Evolutionary conservation across 768 basidiomycete genomes (phyloP).

Genomic region (Gymnopilus dilepis): DNA sequence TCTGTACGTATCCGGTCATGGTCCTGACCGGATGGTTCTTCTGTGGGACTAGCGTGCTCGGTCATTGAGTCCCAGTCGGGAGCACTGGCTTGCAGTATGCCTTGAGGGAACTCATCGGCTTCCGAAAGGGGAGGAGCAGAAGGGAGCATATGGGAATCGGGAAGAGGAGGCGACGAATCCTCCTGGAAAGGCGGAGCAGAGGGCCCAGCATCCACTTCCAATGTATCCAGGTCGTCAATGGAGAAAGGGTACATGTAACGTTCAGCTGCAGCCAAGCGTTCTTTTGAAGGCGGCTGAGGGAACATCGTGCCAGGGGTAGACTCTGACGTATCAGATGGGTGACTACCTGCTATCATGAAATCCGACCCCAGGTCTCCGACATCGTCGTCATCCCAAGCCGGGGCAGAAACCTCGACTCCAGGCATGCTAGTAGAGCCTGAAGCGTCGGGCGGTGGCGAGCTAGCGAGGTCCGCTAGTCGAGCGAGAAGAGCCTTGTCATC

Average conservation of each 20-base stretch:
- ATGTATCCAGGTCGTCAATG: conserved; percentile 41
- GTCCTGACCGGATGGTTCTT: conserved; percentile 18
- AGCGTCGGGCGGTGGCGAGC: conserved; percentile 50
- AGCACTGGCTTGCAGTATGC: conserved; percentile 26
- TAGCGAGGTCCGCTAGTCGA: conserved; percentile 54
- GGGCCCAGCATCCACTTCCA: conserved; percentile 43
- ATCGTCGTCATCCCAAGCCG: conserved; percentile 58
- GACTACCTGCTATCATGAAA: conserved; percentile 4
- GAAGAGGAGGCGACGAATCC: conserved; percentile 38
- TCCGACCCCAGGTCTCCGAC: conserved; percentile 40
- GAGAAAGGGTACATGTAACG: conserved; percentile 48
- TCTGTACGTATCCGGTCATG: conserved; percentile 21
- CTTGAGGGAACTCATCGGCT: conserved; percentile 29
- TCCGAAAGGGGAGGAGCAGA: conserved; percentile 52
- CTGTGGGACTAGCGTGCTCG: conserved; percentile 13
- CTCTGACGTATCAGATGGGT: conserved; percentile 9
- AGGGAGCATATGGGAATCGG: conserved; percentile 40
- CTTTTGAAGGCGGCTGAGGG: conserved; percentile 52
- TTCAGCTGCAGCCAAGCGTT: conserved; percentile 42
- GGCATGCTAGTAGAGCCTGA: conserved; percentile 24
- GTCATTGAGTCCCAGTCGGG: conserved; percentile 25
- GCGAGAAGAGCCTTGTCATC: conserved; percentile 69
- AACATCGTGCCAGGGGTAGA: conserved; percentile 39
- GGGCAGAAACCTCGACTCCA: conserved; percentile 45
- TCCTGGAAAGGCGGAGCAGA: conserved; percentile 55